A percentile compares a stretch with the other conserved stretches of the same genome.
Evolutionary conservation across 306 rosid genomes (phyloP).

Genomic region (Vicia villosa): DNA sequence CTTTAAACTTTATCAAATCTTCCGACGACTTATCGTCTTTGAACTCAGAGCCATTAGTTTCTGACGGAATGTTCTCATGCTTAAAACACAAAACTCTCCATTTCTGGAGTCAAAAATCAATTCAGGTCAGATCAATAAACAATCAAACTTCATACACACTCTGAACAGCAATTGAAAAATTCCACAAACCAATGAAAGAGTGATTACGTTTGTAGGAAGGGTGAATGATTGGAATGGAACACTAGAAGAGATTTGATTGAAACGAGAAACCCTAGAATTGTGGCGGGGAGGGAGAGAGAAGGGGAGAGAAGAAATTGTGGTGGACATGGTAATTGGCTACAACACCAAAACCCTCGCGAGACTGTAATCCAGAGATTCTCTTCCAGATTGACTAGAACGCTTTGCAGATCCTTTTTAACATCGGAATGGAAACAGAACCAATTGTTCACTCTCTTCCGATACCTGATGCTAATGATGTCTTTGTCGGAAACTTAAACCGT

Average conservation of each 20-base stretch:
- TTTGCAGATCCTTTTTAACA: too few species aligned
- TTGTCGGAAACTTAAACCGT: too few species aligned
- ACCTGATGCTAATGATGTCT: too few species aligned
- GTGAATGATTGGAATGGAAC: slow-evolving; percentile 28
- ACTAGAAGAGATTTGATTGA: slow-evolving; percentile 20
- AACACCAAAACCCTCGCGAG: too few species aligned
- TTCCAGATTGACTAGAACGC: too few species aligned
- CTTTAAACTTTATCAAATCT: slow-evolving; percentile 38
- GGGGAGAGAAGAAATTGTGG: slow-evolving; percentile 31
- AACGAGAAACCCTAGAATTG: slow-evolving; percentile 39
- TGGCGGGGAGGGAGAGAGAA: slow-evolving; percentile 32
- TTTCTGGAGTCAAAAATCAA: slow-evolving; percentile 42
- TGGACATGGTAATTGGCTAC: slow-evolving; percentile 18
- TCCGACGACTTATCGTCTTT: slow-evolving; percentile 41
- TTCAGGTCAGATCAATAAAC: slow-evolving; percentile 23
- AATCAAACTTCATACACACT: too few species aligned
- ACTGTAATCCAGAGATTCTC: too few species aligned
- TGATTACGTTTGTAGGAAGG: slow-evolving; percentile 35
- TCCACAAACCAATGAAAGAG: too few species aligned
- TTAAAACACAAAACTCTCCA: slow-evolving; percentile 46
- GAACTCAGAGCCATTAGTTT: slow-evolving; percentile 32
- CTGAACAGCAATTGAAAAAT: too few species aligned
- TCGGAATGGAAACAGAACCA: too few species aligned
- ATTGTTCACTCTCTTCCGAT: too few species aligned
- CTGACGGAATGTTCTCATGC: slow-evolving; percentile 42